Base-by-base conservation (phyloP, 148 eudicot genomes). In the Vaccinium vitisidaea region DNA sequence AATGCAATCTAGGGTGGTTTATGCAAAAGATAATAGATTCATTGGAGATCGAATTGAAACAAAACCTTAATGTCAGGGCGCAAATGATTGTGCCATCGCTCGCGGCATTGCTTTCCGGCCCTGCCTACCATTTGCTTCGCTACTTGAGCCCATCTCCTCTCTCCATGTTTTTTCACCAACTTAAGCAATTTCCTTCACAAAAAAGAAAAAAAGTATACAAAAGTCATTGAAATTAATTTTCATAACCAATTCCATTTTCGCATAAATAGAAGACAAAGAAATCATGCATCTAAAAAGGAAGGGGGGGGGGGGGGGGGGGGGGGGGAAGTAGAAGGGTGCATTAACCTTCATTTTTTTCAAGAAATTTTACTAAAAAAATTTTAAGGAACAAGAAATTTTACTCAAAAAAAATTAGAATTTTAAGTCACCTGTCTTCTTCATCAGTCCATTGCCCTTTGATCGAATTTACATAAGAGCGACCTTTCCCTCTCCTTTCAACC, bases 51-150 rank as follows among this genome's bases (percentile, higher is more conserved):
- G 10, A 83, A 27, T 49, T 23, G 8, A 12, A 23, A 27, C 53
- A 1, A 2, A 84, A 96, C 99, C 97, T 92, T 94, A 56, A 96
- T 92, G 82, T 92, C 84, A 5, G 95, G 91, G 25, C 97, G 93
- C 48, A 96, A 82, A 92, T 96, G 98, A 82, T 93, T 94, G 79
- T 89, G 88, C 97, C 97, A 96, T 73, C 98, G 86, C 84, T 96
- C 98, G 19, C 98, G 88, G 73, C 99, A 96, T 84, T 94, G 99
- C 58, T 96, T 96, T 61, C 98, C 99, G 0, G 91, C 91, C 69
- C 95, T 90, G 2, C 93, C 93, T 4, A 32, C 82, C 87, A 96
- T 88, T 43, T 86, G 75, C 61, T 85, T 63, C 11, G 98, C 93
- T 15, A 96, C 90, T 75, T 49, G 77, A 36, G 94, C 82, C 99